Conservation (phyloP, 257 asterid species). For the Forsythia suspensa region DNA sequence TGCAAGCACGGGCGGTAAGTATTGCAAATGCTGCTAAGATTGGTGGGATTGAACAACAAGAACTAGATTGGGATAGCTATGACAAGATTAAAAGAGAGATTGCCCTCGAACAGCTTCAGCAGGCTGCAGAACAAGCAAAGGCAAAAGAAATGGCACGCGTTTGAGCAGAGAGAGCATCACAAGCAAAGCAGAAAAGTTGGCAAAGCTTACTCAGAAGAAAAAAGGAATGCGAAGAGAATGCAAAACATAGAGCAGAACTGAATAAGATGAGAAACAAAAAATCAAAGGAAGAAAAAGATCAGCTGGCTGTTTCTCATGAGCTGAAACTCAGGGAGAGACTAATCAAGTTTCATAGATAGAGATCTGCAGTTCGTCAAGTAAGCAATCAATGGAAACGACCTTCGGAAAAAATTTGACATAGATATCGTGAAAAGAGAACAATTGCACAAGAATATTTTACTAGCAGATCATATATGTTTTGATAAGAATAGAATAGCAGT, state of each 20-base stretch:
- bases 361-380: constrained; percentile 41
- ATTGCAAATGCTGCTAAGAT: constrained; percentile 76
- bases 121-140: constrained; percentile 52
- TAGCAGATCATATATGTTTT: constrained; percentile 77
- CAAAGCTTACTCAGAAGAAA: constrained; percentile 50
- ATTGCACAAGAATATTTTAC: constrained; percentile 43
- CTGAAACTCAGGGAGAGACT: constrained; percentile 74
- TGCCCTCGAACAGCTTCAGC: constrained; percentile 41
- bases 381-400: constrained; percentile 43
- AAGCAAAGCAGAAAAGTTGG: constrained; percentile 51
- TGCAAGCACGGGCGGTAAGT: constrained; percentile 68
- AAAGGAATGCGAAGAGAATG: constrained; percentile 50
- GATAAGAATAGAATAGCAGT: constrained; percentile 61
- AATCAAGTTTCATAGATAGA: constrained; percentile 74
- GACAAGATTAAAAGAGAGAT: constrained; percentile 55
- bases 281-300: constrained; percentile 61
- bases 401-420: constrained; percentile 68
- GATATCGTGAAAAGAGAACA: constrained; percentile 37
- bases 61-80: constrained; percentile 90
- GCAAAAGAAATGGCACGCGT: constrained; percentile 37
- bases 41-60: constrained; percentile 64
- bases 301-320: constrained; percentile 51
- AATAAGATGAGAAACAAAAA: constrained; percentile 36
- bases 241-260: constrained; percentile 33
- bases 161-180: constrained; percentile 55